Base-by-base conservation (phyloP, 106 monocot species). In the Chionographis japonica region DNA sequence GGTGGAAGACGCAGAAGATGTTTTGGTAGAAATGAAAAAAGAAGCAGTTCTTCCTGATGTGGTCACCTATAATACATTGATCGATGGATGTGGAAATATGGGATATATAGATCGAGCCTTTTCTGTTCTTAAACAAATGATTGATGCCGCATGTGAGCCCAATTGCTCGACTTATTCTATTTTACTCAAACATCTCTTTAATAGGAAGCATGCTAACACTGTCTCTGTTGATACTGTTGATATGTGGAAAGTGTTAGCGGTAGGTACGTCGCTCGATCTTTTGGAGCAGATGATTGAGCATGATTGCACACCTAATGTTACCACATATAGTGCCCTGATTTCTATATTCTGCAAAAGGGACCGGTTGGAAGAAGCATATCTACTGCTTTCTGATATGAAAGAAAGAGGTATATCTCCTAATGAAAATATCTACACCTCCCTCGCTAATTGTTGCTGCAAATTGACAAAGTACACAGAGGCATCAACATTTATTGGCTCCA, bases 31-130 rank as follows among this genome's bases (percentile, higher is more conserved):
- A 62, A 89, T 89, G 89, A 78, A 71, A 18, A 77, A 51, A 53
- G 50, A 71, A 56, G 79, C 79, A 40, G 62, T 85, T 68, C 50
- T 17, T 55, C 79, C 79, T 50, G 85, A 82, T 77, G 2, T 63
- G 52, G 27, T 77, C 13, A 79, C 82, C 16, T 89, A 82, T 65
- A 89, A 79, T 42, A 85, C 79, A 61, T 50, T 82, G 49, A 85
- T 89, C 3, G 72, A 85, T 79, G 79, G 85, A 3, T 79, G 58
- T 72, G 65, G 62, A 56, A 79, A 54, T 37, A 71, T 68, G 61
- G 89, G 89, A 43, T 60, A 67, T 20, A 77, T 76, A n/a, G 81
- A 85, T 69, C 68, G 54, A 51, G 77, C 80, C 10, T 75, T 83
- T 12, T 56, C 40, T 62, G 52, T 60, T 62, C 68, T 88, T 40